Evolutionary conservation across 2,329 filamentous ascomycete species (phyloP), one percentile per base, ranked within the genome.

Genomic region (Pseudopithomyces chartarum): DNA sequence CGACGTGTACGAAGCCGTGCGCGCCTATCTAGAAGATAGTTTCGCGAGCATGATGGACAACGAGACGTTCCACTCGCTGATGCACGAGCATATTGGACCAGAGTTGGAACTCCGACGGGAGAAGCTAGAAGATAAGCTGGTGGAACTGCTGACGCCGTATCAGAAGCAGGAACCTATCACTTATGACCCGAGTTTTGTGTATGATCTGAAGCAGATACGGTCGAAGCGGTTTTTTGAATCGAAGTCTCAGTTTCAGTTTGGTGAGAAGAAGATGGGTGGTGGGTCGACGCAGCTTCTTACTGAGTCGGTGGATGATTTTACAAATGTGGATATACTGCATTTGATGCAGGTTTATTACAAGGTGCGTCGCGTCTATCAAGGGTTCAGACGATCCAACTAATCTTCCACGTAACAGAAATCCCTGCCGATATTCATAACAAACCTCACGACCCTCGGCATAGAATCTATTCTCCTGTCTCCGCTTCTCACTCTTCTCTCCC

Each of bases 271-370:
- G 20, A 54, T 34, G 17, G 40, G 17, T 7, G 43, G 50, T 20
- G 29, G 38, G 8, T 8, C 19, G 32, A 52, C 46, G 10, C 55
- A 61, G 26, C 55, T 68, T 19, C 40, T 68, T 29, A 66, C 61
- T 1, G 61, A 69, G 44, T 64, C 61, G 1, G 51, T 56, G 59
- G 67, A 68, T 26, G 60, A 61, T 36, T 64, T 63, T 19, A 69
- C 68, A 2, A 66, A 65, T 36, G 60, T 57, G 3, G 68, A 71
- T 32, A 67, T 71, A 13, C 44, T 71, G 1, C 60, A 69, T 52
- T 55, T 68, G 13, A 62, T 69, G 59, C 59, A 67, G 39, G 62
- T 62, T 7, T 71, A 70, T 39, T 71, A 71, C 49, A 67, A 65
- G 59, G 67, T 66, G 55, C 45, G 10, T 13, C 13, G 5, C 20